phyloP scores from a whole-genome alignment of 768 basidiomycete species.

The Steccherinum ochraceum region DNA sequence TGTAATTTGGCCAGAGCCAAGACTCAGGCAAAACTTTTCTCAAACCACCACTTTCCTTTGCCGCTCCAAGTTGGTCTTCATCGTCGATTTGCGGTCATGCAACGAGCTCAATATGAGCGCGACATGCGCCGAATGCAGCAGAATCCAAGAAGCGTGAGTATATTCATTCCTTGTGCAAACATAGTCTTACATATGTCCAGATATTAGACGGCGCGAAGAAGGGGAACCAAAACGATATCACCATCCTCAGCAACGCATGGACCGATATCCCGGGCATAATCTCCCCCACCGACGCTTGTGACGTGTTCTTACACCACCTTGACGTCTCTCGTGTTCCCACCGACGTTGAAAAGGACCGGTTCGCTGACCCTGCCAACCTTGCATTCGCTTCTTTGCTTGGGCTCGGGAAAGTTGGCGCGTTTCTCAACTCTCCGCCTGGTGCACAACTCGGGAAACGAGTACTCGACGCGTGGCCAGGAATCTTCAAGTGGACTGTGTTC shows the following conservation, averaged over 20 bases:
- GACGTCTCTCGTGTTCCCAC: constrained; percentile 14
- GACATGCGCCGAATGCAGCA: background rate
- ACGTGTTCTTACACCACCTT: constrained; percentile 26
- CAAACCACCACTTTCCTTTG: background rate
- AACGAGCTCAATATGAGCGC: background rate
- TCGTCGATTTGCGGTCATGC: background rate
- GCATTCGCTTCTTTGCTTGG: constrained; percentile 30
- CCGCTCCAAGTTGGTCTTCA: background rate
- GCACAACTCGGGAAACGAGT: constrained; percentile 20
- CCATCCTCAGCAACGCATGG: constrained; percentile 23
- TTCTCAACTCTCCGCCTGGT: constrained; percentile 16
- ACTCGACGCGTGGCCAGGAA: constrained; percentile 27
- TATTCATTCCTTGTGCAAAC: background rate
- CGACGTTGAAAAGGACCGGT: background rate
- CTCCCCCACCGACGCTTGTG: constrained; percentile 18
- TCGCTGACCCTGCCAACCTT: constrained; percentile 15
- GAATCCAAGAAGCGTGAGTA: background rate
- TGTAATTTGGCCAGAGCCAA: background rate
- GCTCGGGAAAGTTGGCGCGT: constrained; percentile 23
- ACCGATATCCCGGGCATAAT: constrained; percentile 11
- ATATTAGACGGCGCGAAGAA: constrained; percentile 12
- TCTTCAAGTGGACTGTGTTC: constrained; percentile 32
- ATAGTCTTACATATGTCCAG: constrained; percentile 2
- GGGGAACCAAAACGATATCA: constrained; percentile 10
- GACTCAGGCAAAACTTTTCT: background rate